Conservation (phyloP, 371 early-diverging fungal species). For the Apophysomyces elegans region DNA sequence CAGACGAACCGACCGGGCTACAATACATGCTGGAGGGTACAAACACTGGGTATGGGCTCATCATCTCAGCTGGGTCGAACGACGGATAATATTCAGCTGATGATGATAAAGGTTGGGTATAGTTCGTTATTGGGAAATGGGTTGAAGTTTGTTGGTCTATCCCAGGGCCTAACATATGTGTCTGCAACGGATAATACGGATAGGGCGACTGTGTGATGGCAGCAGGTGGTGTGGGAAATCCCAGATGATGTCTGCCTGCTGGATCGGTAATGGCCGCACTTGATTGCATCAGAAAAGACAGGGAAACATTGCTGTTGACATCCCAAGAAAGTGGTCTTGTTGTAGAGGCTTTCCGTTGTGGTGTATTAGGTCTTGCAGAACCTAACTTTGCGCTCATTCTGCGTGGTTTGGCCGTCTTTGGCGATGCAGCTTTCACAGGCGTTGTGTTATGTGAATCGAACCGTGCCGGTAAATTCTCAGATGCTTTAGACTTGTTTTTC, state of each 20-base stretch:
- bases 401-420: neutral
- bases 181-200: neutral
- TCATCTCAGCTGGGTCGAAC: neutral
- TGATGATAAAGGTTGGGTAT: neutral
- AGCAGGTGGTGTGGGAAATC: neutral
- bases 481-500: neutral
- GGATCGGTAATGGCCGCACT: slow-evolving; percentile 4
- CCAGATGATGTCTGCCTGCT: neutral
- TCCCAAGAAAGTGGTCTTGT: slow-evolving; percentile 4
- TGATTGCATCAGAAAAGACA: neutral
- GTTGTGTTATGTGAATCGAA: neutral
- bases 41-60: neutral
- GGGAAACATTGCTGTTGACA: neutral
- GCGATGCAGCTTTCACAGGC: neutral
- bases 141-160: neutral
- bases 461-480: neutral
- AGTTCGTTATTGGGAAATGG: neutral
- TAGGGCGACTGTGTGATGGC: neutral
- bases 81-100: neutral
- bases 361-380: neutral
- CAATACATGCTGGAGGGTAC: neutral
- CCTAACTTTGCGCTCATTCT: neutral
- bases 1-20: neutral
- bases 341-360: neutral
- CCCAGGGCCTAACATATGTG: neutral